Base-by-base conservation (phyloP, 164 flowering plant genomes). In the Dillenia turbinata region DNA sequence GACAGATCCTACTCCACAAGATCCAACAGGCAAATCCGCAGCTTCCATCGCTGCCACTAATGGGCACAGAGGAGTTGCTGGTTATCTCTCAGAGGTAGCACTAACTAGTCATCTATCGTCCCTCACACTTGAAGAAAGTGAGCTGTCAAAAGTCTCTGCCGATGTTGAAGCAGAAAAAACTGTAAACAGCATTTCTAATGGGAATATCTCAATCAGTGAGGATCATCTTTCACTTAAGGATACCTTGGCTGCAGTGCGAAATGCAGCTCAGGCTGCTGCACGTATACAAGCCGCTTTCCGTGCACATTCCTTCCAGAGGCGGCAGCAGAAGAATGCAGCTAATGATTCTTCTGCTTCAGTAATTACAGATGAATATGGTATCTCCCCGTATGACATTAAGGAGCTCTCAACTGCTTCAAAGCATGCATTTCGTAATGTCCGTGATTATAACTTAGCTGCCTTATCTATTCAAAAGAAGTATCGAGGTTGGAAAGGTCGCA, bases 241-340 rank as follows among this genome's bases (percentile, higher is more conserved):
- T 61, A 81, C 88, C 40, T 70, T 94, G 71, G 88, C 89, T 54
- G 97, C 96, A 17, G 94, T 91, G 9, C 53, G 99, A 48, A 95
- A 89, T 82, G 88, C 94, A 17, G 75, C 97, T 72, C 96, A 81
- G 78, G 99, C 99, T 63, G 99, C 99, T 65, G 99, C 99, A 43
- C 89, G 96, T 52, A 95, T 95, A 66, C 99, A 95, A 65, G 66
- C 90, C 60, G 97, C 97, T 57, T 95, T 89, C 58, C 92, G 97
- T 51, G 90, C 89, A 11, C 97, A 91, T 76, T 95, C 99, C 54
- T 95, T 95, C 79, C 77, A 89, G 72, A 84, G 53, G 69, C 79
- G 96, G 69, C 90, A 79, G 66, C 74, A 73, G 50, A 77, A 43
- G 51, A 82, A 79, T 56, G 63, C 60, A 58, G 65, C 62, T 54